Conservation (phyloP, 345 rosid genomes). For the Citrus maxima region DNA sequence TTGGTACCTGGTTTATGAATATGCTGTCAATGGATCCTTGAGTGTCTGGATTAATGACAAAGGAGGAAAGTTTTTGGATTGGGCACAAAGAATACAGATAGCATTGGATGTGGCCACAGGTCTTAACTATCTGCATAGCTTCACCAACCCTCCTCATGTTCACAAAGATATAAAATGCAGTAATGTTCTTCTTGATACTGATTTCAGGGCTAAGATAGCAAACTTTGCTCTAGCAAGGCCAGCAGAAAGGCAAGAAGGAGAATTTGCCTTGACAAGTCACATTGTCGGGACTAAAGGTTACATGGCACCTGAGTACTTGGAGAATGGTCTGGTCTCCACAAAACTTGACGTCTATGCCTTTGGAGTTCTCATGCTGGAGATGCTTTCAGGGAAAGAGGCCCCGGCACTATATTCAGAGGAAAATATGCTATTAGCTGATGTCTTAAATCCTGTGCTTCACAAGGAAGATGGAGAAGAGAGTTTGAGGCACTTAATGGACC, state of each 20-base stretch:
- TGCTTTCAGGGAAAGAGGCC: slow-evolving; percentile 61
- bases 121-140: slow-evolving; percentile 75
- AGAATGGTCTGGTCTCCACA: slow-evolving; percentile 65
- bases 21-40: slow-evolving; percentile 62
- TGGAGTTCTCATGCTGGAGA: slow-evolving; percentile 69
- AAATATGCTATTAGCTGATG: slow-evolving; percentile 26
- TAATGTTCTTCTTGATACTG: slow-evolving; percentile 46
- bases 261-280: slow-evolving; percentile 67
- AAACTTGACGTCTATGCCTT: slow-evolving; percentile 84
- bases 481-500: slow-evolving; percentile 34
- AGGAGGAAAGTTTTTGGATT: slow-evolving; percentile 37
- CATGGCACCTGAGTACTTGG: slow-evolving; percentile 86
- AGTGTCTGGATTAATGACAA: slow-evolving; percentile 58
- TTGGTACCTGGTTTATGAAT: slow-evolving; percentile 78
- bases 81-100: slow-evolving; percentile 59
- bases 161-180: slow-evolving; percentile 50
- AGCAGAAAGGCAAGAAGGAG: slow-evolving; percentile 39
- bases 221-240: slow-evolving; percentile 52
- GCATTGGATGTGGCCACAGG: slow-evolving; percentile 72
- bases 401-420: slow-evolving; percentile 33
- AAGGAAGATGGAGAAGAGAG: slow-evolving; percentile 26
- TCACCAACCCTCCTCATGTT: slow-evolving; percentile 49
- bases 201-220: slow-evolving; percentile 56
- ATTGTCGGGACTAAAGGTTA: slow-evolving; percentile 82
- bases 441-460: slow-evolving; percentile 15